Evolutionary conservation across 768 basidiomycete species (phyloP).

Genomic region (Lentinula sp.): DNA sequence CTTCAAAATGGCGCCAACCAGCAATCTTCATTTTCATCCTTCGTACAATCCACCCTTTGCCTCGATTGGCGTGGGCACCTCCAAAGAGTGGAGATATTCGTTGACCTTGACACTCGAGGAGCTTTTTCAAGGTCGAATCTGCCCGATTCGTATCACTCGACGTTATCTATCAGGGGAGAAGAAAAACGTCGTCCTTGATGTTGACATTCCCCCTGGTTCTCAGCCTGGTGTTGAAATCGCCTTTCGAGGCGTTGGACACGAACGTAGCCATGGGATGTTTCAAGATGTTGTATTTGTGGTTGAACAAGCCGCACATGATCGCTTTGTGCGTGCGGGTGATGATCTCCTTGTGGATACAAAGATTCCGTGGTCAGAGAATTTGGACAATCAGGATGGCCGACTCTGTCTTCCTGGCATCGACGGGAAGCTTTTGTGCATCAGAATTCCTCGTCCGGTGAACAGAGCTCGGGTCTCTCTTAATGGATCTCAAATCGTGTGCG

Average conservation of each 20-base stretch:
- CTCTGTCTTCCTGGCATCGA: slow-evolving; percentile 53
- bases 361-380: slow-evolving; percentile 48
- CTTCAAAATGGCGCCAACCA: not conserved
- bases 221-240: slow-evolving; percentile 53
- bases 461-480: slow-evolving; percentile 27
- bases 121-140: slow-evolving; percentile 48
- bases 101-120: slow-evolving; percentile 58
- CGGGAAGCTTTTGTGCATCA: slow-evolving; percentile 43
- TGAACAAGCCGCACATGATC: slow-evolving; percentile 50
- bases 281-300: slow-evolving; percentile 68
- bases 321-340: slow-evolving; percentile 50
- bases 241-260: slow-evolving; percentile 63
- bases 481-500: slow-evolving; percentile 45
- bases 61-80: slow-evolving; percentile 33
- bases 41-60: slow-evolving; percentile 33
- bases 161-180: slow-evolving; percentile 40
- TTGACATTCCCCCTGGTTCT: slow-evolving; percentile 59
- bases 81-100: slow-evolving; percentile 65
- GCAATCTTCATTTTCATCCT: slow-evolving; percentile 11
- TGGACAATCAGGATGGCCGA: slow-evolving; percentile 40
- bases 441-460: slow-evolving; percentile 49
- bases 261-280: slow-evolving; percentile 45
- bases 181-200: slow-evolving; percentile 51
- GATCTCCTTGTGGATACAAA: slow-evolving; percentile 51
- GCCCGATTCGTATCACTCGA: slow-evolving; percentile 56